Conservation (phyloP, 495 filamentous ascomycete genomes). For the Cetradonia linearis region DNA sequence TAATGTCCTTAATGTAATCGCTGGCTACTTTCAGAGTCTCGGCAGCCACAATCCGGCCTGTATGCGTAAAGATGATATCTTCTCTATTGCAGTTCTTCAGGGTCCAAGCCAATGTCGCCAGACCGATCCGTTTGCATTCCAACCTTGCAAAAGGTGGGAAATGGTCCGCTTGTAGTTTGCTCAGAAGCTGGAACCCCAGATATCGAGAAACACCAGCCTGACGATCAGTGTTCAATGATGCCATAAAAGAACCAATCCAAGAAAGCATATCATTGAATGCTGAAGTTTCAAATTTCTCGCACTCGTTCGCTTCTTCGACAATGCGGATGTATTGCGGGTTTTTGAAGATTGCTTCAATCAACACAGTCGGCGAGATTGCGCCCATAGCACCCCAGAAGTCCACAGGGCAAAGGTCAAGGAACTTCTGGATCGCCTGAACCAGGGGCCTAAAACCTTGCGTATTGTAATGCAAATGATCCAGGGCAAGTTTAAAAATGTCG, state of each 20-base stretch:
- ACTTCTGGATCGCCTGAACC: constrained; percentile 50
- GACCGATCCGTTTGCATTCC: constrained; percentile 43
- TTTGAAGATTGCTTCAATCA: constrained; percentile 67
- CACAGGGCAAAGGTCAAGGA: constrained; percentile 61
- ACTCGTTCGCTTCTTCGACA: constrained; percentile 45
- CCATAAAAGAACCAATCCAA: constrained; percentile 67
- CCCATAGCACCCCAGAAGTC: constrained; percentile 84
- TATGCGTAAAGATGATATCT: constrained; percentile 38
- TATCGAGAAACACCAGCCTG: constrained; percentile 62
- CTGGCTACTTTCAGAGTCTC: constrained; percentile 44
- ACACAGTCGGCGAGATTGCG: constrained; percentile 57
- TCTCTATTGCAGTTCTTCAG: constrained; percentile 44
- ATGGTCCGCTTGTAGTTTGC: constrained; percentile 46
- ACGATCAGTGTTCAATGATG: constrained; percentile 61
- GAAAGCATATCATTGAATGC: constrained; percentile 49
- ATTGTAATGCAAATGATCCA: constrained; percentile 61
- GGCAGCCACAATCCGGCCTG: constrained; percentile 43
- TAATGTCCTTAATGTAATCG: constrained; percentile 38
- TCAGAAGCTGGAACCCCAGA: constrained; percentile 58
- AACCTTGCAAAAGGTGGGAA: constrained; percentile 37
- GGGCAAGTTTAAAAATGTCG: constrained; percentile 62
- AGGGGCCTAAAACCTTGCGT: constrained; percentile 50
- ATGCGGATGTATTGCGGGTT: constrained; percentile 56
- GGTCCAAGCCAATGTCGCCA: constrained; percentile 41
- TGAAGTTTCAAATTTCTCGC: constrained; percentile 45